These are phyloP conservation scores for Pseudozyma sp. DNA, from an alignment of 1,284 basidiomycete genomes.

Conservation along the genomic window DNA sequence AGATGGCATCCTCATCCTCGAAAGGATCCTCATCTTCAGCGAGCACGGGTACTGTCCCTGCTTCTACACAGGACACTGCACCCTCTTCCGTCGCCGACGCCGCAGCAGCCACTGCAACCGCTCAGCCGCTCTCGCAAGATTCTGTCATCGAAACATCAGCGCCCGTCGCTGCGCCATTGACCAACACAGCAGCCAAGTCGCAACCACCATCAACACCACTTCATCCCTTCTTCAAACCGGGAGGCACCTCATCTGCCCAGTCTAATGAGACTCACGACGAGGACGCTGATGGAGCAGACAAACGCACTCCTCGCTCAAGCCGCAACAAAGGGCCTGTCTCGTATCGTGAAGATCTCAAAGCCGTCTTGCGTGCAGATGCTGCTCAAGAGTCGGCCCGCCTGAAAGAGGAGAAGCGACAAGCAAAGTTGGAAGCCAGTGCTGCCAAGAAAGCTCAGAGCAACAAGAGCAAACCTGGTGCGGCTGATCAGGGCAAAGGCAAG, in stretches of 20 bases:
- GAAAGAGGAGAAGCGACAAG: constrained; percentile 23
- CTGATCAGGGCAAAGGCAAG: constrained; percentile 6
- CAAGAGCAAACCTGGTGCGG: constrained; percentile 4
- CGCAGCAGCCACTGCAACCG: not conserved
- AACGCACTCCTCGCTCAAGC: constrained; percentile 24
- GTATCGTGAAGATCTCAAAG: constrained; percentile 51
- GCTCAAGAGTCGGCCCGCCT: constrained; percentile 26
- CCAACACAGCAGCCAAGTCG: constrained; percentile 2
- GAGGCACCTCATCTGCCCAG: not conserved
- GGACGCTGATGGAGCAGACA: constrained; percentile 4
- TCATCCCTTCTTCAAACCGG: constrained; percentile 31
- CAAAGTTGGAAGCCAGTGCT: constrained; percentile 5
- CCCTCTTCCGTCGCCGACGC: not conserved
- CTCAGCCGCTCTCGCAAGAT: not conserved
- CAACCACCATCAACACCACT: constrained; percentile 10
- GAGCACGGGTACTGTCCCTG: constrained; percentile 1
- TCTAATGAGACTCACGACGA: constrained; percentile 6
- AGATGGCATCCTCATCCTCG: constrained; percentile 3
- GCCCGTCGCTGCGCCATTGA: not conserved
- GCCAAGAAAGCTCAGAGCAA: constrained; percentile 8
- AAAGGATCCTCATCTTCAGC: constrained; percentile 1
- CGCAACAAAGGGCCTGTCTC: constrained; percentile 31
- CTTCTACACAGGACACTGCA: constrained; percentile 14
- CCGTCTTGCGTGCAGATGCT: constrained; percentile 39
- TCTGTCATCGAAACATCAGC: not conserved